phyloP scores from a whole-genome alignment of 2,329 filamentous ascomycete species.

The Colletotrichum endophyticum region DNA sequence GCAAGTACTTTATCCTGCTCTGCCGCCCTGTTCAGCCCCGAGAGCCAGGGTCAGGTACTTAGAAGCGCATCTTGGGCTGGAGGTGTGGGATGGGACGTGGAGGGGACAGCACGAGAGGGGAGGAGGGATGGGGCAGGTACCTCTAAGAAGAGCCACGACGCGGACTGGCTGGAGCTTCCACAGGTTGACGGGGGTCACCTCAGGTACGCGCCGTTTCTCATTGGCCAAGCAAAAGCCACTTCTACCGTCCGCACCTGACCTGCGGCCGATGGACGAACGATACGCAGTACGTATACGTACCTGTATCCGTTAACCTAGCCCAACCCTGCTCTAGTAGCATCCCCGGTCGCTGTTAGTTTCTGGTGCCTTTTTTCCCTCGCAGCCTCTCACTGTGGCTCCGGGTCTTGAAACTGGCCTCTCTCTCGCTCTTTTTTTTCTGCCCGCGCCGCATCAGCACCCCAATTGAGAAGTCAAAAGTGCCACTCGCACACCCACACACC shows the following conservation, averaged over 20 bases:
- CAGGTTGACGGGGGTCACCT: background rate
- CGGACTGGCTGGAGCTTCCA: background rate
- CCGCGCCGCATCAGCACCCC: background rate
- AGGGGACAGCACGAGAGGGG: background rate
- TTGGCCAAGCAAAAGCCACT: slow-evolving; percentile 8
- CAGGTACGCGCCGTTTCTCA: slow-evolving; percentile 7
- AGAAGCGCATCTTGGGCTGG: background rate
- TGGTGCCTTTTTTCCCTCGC: background rate
- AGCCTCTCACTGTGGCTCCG: background rate
- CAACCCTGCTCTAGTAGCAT: background rate
- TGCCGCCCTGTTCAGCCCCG: background rate
- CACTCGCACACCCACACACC: background rate
- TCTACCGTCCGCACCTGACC: slow-evolving; percentile 6
- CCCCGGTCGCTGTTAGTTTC: slow-evolving; percentile 8
- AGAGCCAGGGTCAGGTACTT: background rate
- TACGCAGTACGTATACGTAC: background rate
- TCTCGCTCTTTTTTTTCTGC: background rate
- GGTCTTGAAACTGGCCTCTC: background rate
- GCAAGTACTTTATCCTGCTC: background rate
- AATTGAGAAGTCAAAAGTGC: background rate
- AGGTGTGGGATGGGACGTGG: background rate
- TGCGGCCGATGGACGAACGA: slow-evolving; percentile 6
- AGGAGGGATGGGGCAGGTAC: background rate
- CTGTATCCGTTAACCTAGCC: background rate
- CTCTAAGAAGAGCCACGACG: background rate